phyloP scores from a whole-genome alignment of 2,329 filamentous ascomycete species.

The Aspergillus pseudoviridinutans region DNA sequence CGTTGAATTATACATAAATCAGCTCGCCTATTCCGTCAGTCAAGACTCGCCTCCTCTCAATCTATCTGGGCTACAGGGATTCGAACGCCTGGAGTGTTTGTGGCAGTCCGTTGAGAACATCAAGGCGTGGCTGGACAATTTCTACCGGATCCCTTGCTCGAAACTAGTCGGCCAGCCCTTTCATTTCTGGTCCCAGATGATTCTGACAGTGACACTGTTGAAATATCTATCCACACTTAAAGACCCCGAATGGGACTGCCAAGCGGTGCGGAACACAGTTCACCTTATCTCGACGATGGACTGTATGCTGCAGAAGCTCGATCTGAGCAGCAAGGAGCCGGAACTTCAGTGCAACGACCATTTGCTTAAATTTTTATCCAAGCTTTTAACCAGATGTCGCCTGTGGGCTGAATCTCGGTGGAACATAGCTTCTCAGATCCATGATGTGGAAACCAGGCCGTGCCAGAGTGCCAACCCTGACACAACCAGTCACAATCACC shows the following conservation, averaged over 20 bases:
- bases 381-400: slow-evolving; percentile 21
- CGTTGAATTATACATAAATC: slow-evolving; percentile 25
- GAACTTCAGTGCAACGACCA: slow-evolving; percentile 28
- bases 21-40: slow-evolving; percentile 24
- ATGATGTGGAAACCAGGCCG: no score
- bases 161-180: slow-evolving; percentile 31
- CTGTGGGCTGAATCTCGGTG: slow-evolving; percentile 15
- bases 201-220: slow-evolving; percentile 31
- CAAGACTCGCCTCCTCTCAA: slow-evolving; percentile 9
- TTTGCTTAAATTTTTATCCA: slow-evolving; percentile 20
- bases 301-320: slow-evolving; percentile 25
- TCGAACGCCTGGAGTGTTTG: slow-evolving; percentile 31
- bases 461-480: no score
- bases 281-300: slow-evolving; percentile 25
- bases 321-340: slow-evolving; percentile 22
- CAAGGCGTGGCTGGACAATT: slow-evolving; percentile 31
- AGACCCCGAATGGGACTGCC: slow-evolving; percentile 38
- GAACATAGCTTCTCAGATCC: no score
- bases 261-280: slow-evolving; percentile 31
- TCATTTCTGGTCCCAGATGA: slow-evolving; percentile 37
- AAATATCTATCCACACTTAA: slow-evolving; percentile 35
- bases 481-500: no score
- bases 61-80: slow-evolving; percentile 17
- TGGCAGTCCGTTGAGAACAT: slow-evolving; percentile 34
- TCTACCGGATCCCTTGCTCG: slow-evolving; percentile 23